Percentiles rank a stretch among this genome's conserved stretches.
These are phyloP conservation scores for Erodium texanum DNA, from an alignment of 441 rosid species.

Conservation along the genomic window DNA sequence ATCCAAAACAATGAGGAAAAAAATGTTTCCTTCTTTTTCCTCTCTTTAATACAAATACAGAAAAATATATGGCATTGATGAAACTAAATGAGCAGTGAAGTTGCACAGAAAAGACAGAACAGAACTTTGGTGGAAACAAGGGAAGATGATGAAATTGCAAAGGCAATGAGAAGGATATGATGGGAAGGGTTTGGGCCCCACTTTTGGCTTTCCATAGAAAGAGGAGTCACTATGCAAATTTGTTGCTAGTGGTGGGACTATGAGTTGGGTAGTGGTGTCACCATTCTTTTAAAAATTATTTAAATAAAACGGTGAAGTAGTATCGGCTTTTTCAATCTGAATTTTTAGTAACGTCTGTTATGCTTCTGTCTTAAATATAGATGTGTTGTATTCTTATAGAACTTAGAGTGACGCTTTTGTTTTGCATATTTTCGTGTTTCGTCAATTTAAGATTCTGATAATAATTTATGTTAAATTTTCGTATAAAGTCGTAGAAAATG, in stretches of 20 bases:
- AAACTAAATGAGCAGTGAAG: neutral
- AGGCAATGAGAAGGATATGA: neutral
- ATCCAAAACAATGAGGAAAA: neutral
- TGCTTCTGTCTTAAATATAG: too few species aligned
- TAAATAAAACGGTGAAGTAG: too few species aligned
- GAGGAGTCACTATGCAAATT: slow-evolving; percentile 1
- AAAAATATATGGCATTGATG: neutral
- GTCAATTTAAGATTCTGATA: too few species aligned
- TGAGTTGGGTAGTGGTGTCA: neutral
- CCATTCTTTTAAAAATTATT: neutral
- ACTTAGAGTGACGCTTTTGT: too few species aligned
- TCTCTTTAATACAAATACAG: neutral
- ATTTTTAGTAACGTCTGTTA: too few species aligned
- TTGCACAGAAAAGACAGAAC: neutral
- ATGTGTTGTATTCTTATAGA: too few species aligned
- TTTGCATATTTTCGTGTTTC: too few species aligned
- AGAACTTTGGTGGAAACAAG: neutral
- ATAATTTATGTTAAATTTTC: too few species aligned
- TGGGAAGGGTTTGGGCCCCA: neutral
- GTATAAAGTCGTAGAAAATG: too few species aligned
- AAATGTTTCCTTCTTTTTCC: neutral
- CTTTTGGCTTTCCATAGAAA: slow-evolving; percentile 5
- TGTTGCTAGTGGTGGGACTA: neutral
- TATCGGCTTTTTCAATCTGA: too few species aligned
- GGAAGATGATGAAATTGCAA: neutral